These are phyloP conservation scores for Saururus chinensis DNA, from an alignment of 164 flowering plant species.

Conservation along the genomic window DNA sequence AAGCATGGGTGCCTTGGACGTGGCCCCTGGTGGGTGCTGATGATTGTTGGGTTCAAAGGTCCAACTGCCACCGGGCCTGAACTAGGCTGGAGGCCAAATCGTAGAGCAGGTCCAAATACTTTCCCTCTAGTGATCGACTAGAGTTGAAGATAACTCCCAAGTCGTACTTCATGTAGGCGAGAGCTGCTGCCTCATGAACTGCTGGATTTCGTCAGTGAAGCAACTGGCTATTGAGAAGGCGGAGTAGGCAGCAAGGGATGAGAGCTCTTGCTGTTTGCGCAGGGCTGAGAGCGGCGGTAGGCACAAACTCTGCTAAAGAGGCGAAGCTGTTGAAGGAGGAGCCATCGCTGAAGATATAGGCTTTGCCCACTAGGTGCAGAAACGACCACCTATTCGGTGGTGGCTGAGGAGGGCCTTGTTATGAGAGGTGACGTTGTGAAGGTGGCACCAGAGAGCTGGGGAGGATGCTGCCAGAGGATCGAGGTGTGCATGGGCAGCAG, in stretches of 20 bases:
- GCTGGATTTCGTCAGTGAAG: too few relatives aligned
- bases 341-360: constrained; percentile 34
- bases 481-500: too few relatives aligned
- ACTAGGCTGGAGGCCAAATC: constrained; percentile 3
- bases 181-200: not conserved
- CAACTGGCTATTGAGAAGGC: too few relatives aligned
- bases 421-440: not conserved
- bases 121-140: constrained; percentile 28
- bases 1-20: too few relatives aligned
- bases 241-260: not conserved
- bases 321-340: too few relatives aligned
- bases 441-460: too few relatives aligned
- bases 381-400: constrained; percentile 28
- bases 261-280: not conserved
- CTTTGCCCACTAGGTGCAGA: constrained; percentile 32
- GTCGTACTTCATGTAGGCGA: constrained; percentile 2
- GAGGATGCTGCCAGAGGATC: too few relatives aligned
- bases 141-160: constrained; percentile 45
- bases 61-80: constrained; percentile 36
- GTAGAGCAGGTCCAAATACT: constrained; percentile 23
- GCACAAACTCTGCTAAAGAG: constrained; percentile 12
- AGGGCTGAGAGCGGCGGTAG: constrained; percentile 6
- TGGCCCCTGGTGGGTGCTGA: too few relatives aligned
- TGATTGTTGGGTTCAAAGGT: constrained; percentile 21
- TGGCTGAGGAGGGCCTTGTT: constrained; percentile 35